Percentiles rank a stretch among this genome's conserved stretches.
Evolutionary conservation across 345 rosid species (phyloP).

Genomic region (Eucalyptus victrix): DNA sequence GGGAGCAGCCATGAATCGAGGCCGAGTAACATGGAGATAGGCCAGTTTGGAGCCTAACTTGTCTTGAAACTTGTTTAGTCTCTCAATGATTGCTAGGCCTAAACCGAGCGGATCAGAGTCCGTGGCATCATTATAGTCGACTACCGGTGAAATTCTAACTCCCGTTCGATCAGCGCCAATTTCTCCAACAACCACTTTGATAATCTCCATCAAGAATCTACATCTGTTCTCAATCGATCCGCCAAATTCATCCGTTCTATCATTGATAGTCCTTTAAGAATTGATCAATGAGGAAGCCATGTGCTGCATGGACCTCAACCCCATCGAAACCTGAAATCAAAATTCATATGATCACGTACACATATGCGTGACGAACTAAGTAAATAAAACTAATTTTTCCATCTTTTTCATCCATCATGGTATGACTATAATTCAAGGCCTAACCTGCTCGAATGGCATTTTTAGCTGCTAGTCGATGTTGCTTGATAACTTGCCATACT

Average conservation of each 20-base stretch:
- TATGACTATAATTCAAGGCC: neutral
- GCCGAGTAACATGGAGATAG: conserved; percentile 1
- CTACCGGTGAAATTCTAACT: neutral
- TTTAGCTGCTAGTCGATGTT: neutral
- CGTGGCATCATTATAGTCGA: neutral
- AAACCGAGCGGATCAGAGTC: neutral
- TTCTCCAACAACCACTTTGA: neutral
- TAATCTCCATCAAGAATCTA: neutral
- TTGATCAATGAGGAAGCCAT: neutral
- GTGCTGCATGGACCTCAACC: neutral
- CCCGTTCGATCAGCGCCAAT: neutral
- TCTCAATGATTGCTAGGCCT: neutral
- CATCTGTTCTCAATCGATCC: neutral
- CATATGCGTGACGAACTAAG: neutral
- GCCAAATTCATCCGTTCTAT: neutral
- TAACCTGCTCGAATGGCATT: neutral
- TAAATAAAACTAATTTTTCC: neutral
- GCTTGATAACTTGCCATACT: neutral
- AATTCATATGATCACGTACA: neutral
- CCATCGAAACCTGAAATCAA: neutral
- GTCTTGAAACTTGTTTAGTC: neutral
- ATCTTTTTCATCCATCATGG: neutral
- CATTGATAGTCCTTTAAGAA: conserved; percentile 2
- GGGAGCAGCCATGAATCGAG: neutral
- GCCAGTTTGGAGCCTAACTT: neutral